Evolutionary conservation across 768 basidiomycete species (phyloP).

Genomic region (Leucosporidium creatinivorum): DNA sequence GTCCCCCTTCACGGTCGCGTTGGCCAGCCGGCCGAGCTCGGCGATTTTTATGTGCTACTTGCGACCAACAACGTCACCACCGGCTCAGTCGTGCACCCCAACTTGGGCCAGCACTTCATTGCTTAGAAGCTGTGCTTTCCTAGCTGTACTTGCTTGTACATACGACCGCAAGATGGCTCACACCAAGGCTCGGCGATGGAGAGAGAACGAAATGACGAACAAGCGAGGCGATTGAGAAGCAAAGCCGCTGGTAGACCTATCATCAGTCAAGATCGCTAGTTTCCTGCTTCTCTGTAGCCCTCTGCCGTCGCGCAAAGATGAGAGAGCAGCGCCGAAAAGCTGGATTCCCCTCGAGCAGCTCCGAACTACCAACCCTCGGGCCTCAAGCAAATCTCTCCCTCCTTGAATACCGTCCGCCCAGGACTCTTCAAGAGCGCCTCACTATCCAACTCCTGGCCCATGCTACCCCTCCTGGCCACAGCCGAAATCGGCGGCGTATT

Average conservation of each 20-base stretch:
- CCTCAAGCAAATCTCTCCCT: not conserved
- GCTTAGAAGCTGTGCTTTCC: not conserved
- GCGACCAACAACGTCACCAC: slow-evolving; percentile 20
- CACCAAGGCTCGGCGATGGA: too few species aligned
- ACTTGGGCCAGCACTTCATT: slow-evolving; percentile 14
- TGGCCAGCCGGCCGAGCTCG: slow-evolving; percentile 34
- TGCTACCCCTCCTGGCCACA: not conserved
- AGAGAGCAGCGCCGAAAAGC: too few species aligned
- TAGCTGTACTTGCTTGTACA: too few species aligned
- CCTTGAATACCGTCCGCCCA: not conserved
- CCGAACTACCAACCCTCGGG: not conserved
- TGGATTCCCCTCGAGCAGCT: not conserved
- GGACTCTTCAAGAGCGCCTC: not conserved
- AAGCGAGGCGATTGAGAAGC: too few species aligned
- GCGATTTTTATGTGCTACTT: slow-evolving; percentile 24
- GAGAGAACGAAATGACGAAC: too few species aligned
- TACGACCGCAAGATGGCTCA: too few species aligned
- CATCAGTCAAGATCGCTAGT: too few species aligned
- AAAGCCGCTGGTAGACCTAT: too few species aligned
- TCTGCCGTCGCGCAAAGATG: too few species aligned
- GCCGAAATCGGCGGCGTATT: not conserved
- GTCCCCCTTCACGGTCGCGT: slow-evolving; percentile 47
- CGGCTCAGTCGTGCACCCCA: slow-evolving; percentile 27
- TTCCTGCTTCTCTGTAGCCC: too few species aligned
- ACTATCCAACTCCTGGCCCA: not conserved